Evolutionary conservation across 805 yeast species (phyloP).

Genomic region (Kodamaea restingae): DNA sequence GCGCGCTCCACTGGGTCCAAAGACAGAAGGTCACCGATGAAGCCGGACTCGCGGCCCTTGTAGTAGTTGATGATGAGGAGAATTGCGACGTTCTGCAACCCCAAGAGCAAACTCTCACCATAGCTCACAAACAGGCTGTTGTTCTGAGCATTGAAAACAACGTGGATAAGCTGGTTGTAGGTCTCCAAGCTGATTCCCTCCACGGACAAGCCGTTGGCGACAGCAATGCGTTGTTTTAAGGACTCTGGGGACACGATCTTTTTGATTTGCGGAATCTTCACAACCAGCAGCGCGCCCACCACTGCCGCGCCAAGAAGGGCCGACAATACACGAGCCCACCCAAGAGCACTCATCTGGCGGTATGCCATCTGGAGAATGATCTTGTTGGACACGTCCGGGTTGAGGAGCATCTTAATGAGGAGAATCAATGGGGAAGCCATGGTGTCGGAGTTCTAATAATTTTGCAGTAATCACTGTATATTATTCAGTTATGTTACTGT

Average conservation of each 20-base stretch:
- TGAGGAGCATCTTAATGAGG: constrained; percentile 30
- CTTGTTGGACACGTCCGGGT: constrained; percentile 39
- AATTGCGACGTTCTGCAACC: constrained; percentile 36
- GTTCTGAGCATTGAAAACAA: constrained; percentile 34
- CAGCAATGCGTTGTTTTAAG: constrained; percentile 22
- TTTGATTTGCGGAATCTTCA: constrained; percentile 39
- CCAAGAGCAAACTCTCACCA: constrained; percentile 39
- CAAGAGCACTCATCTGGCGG: constrained; percentile 31
- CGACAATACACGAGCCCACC: constrained; percentile 32
- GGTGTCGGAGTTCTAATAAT: too few species aligned
- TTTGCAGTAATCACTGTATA: too few species aligned
- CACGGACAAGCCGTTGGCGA: constrained; percentile 36
- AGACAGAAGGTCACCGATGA: constrained; percentile 4
- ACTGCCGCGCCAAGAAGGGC: constrained; percentile 29
- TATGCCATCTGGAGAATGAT: constrained; percentile 35
- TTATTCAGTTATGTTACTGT: too few species aligned
- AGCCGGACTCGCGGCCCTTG: constrained; percentile 16
- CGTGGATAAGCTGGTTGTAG: constrained; percentile 35
- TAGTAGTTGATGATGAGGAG: constrained; percentile 35
- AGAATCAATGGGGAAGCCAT: constrained; percentile 23
- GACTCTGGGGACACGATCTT: constrained; percentile 29
- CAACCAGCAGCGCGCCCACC: constrained; percentile 36
- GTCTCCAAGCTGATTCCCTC: constrained; percentile 36
- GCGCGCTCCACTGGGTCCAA: constrained; percentile 2
- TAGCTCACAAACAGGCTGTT: constrained; percentile 34